Conservation (phyloP, 2,329 filamentous ascomycete genomes). For the Immersiporthe knoxdaviesiana region DNA sequence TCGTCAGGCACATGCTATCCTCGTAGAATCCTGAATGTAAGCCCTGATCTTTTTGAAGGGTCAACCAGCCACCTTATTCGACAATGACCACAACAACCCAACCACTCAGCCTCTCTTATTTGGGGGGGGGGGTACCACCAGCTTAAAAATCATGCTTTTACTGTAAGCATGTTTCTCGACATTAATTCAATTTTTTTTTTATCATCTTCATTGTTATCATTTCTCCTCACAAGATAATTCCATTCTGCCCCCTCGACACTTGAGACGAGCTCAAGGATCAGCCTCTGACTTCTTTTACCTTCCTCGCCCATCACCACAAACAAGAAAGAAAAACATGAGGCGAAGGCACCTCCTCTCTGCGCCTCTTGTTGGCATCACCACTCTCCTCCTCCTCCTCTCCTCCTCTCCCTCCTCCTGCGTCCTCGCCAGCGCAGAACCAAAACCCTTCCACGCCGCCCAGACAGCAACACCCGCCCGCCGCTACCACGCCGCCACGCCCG, state of each 20-base stretch:
- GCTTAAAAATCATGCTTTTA: slow-evolving; percentile 18
- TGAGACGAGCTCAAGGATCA: slow-evolving; percentile 11
- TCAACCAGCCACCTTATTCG: slow-evolving; percentile 30
- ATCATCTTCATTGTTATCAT: not conserved
- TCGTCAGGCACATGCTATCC: not conserved
- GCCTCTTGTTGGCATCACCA: slow-evolving; percentile 13
- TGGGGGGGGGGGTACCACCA: slow-evolving; percentile 23
- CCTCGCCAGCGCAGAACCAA: slow-evolving; percentile 33
- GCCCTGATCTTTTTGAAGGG: slow-evolving; percentile 11
- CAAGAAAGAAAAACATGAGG: slow-evolving; percentile 23
- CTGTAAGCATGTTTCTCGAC: not conserved
- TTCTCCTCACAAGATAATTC: not conserved
- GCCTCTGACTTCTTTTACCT: not conserved
- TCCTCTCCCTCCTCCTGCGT: slow-evolving; percentile 28
- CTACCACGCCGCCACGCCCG: slow-evolving; percentile 29
- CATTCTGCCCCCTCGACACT: not conserved
- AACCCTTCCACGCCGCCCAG: slow-evolving; percentile 37
- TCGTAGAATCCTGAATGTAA: slow-evolving; percentile 8
- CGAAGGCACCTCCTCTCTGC: slow-evolving; percentile 15
- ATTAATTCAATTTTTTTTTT: not conserved
- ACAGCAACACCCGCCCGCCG: slow-evolving; percentile 31
- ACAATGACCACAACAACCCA: not conserved
- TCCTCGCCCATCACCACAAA: not conserved
- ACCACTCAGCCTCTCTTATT: slow-evolving; percentile 14
- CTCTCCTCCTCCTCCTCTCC: slow-evolving; percentile 23